Percentiles rank a stretch among this genome's conserved stretches.
Conservation (phyloP, 225 moss, liverwort and hornwort genomes). For the Physcomitrium patens region DNA sequence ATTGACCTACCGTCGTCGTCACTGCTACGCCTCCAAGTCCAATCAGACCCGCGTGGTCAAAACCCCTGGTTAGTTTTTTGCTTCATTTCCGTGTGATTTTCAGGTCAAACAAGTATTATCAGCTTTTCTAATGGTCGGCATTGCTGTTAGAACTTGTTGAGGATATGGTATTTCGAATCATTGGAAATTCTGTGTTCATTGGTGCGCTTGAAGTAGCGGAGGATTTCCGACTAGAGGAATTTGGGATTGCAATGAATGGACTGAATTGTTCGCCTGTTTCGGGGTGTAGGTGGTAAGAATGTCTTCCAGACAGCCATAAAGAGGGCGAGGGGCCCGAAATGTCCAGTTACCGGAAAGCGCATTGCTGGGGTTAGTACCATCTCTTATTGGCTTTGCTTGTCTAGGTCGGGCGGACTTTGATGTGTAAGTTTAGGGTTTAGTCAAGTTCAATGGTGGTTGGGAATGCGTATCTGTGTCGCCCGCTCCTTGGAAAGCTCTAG, state of each 20-base stretch:
- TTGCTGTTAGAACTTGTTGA: neutral
- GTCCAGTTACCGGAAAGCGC: slow-evolving; percentile 71
- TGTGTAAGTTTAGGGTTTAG: neutral
- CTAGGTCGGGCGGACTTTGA: too few relatives aligned
- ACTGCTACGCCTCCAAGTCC: slow-evolving; percentile 61
- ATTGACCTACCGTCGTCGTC: slow-evolving; percentile 53
- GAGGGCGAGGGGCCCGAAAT: slow-evolving; percentile 63
- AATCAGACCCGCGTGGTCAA: slow-evolving; percentile 57
- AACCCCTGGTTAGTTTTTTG: slow-evolving; percentile 41
- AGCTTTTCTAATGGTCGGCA: neutral
- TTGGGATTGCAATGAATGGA: neutral
- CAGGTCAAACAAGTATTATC: neutral
- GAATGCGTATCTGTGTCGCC: too few relatives aligned
- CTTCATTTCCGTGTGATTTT: neutral
- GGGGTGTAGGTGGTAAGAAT: slow-evolving; percentile 50
- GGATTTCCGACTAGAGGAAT: neutral
- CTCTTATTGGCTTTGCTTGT: neutral
- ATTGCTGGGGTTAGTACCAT: slow-evolving; percentile 62
- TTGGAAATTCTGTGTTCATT: neutral
- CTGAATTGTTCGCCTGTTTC: neutral
- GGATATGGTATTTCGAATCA: neutral
- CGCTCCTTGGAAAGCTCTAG: too few relatives aligned
- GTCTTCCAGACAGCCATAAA: slow-evolving; percentile 57
- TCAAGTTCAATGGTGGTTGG: too few relatives aligned
- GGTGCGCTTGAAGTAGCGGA: too few relatives aligned